Percentiles rank a stretch among this genome's conserved stretches.
Conservation (phyloP, 805 yeast species). For the Kodamaea kaohsiungensis region DNA sequence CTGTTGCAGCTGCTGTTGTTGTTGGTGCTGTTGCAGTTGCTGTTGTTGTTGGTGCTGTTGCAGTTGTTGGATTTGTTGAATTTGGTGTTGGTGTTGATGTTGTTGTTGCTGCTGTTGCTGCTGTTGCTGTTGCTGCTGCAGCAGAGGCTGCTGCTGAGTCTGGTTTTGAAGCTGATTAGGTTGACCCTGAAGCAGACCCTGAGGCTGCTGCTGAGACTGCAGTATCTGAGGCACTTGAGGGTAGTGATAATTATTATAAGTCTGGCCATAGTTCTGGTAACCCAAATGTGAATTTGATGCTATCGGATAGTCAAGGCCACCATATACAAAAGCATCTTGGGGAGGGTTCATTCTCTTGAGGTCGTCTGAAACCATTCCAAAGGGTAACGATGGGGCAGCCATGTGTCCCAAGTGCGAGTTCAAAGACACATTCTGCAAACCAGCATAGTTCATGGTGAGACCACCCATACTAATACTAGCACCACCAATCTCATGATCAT, state of each 20-base stretch:
- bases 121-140: background rate
- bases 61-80: background rate
- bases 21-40: constrained; percentile 8
- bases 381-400: background rate
- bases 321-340: constrained; percentile 5
- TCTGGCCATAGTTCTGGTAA: constrained; percentile 2
- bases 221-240: background rate
- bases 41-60: constrained; percentile 7
- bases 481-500: constrained; percentile 45
- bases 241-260: background rate
- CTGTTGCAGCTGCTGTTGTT: background rate
- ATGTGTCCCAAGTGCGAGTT: background rate
- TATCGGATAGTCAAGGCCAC: constrained; percentile 5
- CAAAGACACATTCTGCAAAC: constrained; percentile 3
- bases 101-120: constrained; percentile 12
- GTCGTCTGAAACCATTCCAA: constrained; percentile 4
- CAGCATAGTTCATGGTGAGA: background rate
- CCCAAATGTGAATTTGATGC: constrained; percentile 1
- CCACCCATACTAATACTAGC: background rate
- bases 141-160: background rate
- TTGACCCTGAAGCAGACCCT: background rate
- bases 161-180: background rate
- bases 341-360: constrained; percentile 5
- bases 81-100: constrained; percentile 13
- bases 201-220: constrained; percentile 1